Conservation (phyloP, 306 rosid species). For the Quercus agrifolia region DNA sequence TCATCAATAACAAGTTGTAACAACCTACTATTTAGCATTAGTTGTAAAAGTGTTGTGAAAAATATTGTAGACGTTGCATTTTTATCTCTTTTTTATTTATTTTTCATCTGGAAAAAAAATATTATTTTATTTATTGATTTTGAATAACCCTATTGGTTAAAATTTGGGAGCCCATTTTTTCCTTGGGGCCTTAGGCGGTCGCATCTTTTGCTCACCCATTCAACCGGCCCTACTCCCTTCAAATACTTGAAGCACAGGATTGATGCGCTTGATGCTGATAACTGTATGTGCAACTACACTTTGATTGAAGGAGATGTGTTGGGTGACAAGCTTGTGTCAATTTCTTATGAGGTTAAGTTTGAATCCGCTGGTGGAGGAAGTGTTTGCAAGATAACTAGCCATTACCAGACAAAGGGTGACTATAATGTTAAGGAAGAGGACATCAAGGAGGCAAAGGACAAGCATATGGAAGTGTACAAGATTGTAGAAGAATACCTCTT, state of each 20-base stretch:
- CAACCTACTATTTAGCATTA: no score
- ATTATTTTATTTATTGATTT: no score
- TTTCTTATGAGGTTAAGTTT: conserved; percentile 1
- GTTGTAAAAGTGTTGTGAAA: no score
- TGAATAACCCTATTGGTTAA: no score
- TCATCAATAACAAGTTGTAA: no score
- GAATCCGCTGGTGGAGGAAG: not conserved
- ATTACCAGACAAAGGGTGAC: not conserved
- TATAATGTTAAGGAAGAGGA: not conserved
- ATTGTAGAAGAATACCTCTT: not conserved
- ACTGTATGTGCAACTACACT: conserved; percentile 21
- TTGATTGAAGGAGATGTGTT: conserved; percentile 30
- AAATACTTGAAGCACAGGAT: conserved; percentile 30
- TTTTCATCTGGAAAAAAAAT: no score
- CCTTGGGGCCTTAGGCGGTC: no score
- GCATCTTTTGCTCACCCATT: no score
- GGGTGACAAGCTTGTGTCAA: conserved; percentile 18
- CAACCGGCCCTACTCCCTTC: not conserved
- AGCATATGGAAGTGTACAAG: not conserved
- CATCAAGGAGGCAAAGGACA: not conserved
- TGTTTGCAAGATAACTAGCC: not conserved
- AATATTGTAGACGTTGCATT: no score
- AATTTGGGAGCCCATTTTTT: no score
- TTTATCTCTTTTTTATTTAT: no score
- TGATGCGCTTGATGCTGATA: conserved; percentile 23